Base-by-base conservation (phyloP, 75 land plant genomes). In the Pinus tabuliformis region DNA sequence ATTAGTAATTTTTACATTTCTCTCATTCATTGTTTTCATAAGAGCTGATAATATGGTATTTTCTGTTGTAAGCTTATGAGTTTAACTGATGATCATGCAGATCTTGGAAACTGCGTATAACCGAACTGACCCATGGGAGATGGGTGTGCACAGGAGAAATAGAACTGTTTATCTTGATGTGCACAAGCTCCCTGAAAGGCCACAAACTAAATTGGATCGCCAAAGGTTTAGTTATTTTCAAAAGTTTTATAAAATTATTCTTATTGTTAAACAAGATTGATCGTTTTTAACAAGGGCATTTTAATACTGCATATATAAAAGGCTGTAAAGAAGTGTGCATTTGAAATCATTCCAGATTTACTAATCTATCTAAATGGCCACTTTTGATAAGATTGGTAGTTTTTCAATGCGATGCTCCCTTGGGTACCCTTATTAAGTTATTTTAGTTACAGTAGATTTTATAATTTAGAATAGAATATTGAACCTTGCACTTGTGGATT, bases 91-190 rank as follows among this genome's bases (percentile, higher is more conserved):
- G 58, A 7, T 49, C 18, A 14, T 81, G 77, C 89, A 97, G 95
- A 97, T 97, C 65, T 30, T 97, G 68, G 98, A 89, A 49, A 97
- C 99, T 73, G 91, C 92, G 65, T 97, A 97, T 70, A 87, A 91
- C 78, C 87, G 91, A 76, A 59, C 80, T 77, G 99, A 97, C 28
- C 88, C 95, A 64, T 97, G 99, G 99, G 98, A 91, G 76, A 97
- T 97, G 99, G 99, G 99, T 20, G 99, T 97, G 71, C 96, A 97
- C 37, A 97, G 92, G 63, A 86, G 99, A 58, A 81, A 83, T 54
- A 94, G 94, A 21, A 94, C 94, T 56, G 90, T 97, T 15, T 97
- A 97, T 83, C 93, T 97, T 76, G 94, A 97, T 86, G 98, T 95
- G 45, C 99, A 91, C 73, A 97, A 92, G 65, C 81, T 91, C 54